Percentiles rank a stretch among this genome's conserved stretches.
Conservation (phyloP, 768 basidiomycete genomes). For the Austroboletus eburneus region DNA sequence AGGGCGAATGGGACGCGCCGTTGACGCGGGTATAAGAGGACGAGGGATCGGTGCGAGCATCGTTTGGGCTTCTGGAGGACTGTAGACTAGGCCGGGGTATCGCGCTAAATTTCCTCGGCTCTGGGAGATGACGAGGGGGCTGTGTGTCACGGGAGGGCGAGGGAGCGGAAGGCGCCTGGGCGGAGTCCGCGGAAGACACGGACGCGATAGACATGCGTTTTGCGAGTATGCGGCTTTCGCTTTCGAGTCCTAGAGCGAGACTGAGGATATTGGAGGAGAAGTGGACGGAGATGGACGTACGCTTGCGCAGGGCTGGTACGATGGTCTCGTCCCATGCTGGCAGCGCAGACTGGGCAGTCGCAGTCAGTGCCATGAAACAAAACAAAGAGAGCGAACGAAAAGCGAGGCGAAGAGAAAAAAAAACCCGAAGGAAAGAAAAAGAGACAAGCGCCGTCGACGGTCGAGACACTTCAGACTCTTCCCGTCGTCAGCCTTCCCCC, state of each 20-base stretch:
- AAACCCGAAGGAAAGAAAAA: too few species aligned
- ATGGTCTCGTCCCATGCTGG: slow-evolving; percentile 81
- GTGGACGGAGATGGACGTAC: slow-evolving; percentile 37
- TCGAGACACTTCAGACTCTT: too few species aligned
- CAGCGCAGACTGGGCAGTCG: slow-evolving; percentile 33
- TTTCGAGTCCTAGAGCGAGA: slow-evolving; percentile 59
- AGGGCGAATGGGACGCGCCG: slow-evolving; percentile 28
- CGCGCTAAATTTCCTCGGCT: slow-evolving; percentile 37
- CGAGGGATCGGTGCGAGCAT: slow-evolving; percentile 21
- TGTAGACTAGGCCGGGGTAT: slow-evolving; percentile 47
- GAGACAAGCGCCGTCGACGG: too few species aligned
- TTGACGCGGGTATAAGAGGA: slow-evolving; percentile 25
- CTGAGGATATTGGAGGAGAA: neutral
- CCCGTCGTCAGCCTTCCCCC: slow-evolving; percentile 4
- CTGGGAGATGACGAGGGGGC: slow-evolving; percentile 19
- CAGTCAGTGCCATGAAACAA: slow-evolving; percentile 40
- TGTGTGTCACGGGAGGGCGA: slow-evolving; percentile 17
- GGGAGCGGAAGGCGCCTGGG: slow-evolving; percentile 19
- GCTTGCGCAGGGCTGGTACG: slow-evolving; percentile 75
- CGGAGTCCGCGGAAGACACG: slow-evolving; percentile 51
- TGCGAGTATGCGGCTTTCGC: slow-evolving; percentile 73
- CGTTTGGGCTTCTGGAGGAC: slow-evolving; percentile 30
- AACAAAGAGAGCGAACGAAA: too few species aligned
- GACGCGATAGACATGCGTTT: slow-evolving; percentile 76
- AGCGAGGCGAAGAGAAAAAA: too few species aligned